Conservation (phyloP, 169 alveolate species). For the Amoebophrya sp. region DNA sequence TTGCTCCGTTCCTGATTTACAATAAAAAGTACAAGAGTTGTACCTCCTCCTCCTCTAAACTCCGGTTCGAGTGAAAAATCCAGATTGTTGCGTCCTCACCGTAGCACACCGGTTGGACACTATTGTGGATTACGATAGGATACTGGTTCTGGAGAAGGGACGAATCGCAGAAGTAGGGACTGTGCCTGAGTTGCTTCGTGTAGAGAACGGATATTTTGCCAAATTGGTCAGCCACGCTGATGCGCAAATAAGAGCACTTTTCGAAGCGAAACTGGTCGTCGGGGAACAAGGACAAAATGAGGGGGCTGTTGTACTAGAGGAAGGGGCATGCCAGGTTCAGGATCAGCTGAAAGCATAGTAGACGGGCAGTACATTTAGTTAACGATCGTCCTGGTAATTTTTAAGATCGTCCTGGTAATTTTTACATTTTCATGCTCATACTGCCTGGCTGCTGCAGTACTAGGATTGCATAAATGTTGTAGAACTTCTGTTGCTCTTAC, state of each 20-base stretch:
- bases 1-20: not conserved
- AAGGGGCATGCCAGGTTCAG: too few species aligned
- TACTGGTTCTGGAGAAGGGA: not conserved
- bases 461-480: too few species aligned
- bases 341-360: too few species aligned
- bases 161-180: not conserved
- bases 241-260: not conserved
- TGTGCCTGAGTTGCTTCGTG: not conserved
- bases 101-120: constrained; percentile 76
- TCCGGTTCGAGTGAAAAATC: not conserved
- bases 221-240: not conserved
- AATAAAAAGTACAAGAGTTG: not conserved
- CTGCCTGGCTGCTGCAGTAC: too few species aligned
- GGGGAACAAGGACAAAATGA: too few species aligned
- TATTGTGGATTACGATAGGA: constrained; percentile 60
- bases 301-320: too few species aligned
- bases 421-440: too few species aligned
- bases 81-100: constrained; percentile 56
- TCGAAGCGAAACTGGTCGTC: too few species aligned
- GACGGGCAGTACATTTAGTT: too few species aligned
- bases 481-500: too few species aligned
- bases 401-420: too few species aligned
- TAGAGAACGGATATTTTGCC: not conserved
- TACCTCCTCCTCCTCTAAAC: not conserved
- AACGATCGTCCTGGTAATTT: too few species aligned